Base-by-base conservation (phyloP, 2,329 filamentous ascomycete species). In the Hymenoscyphus scutula region DNA sequence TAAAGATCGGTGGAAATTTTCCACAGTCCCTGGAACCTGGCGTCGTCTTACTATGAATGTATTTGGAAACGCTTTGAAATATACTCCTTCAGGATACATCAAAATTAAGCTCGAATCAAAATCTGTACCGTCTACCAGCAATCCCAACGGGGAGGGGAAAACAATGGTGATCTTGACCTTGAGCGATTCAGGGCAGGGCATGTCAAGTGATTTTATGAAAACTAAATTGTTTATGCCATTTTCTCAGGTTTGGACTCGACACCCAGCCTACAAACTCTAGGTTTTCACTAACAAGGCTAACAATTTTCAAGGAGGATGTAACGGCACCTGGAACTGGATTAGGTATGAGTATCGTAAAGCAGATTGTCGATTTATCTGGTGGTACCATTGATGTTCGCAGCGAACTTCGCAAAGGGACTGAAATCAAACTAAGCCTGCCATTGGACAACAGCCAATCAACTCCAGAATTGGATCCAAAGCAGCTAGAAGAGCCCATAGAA, bases 331-430 rank as follows among this genome's bases (percentile, higher is more conserved):
- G 87, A 0, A 84, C 84, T 1, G 86, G 86, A 0, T 74, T 89
- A 0, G 87, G 87, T 0, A 74, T 89, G 56, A 85, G 82, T n/a
- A 86, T 89, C 7, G 86, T 89, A 19, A 80, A 80, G 86, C 76
- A 79, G 61, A 83, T 89, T 32, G 83, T 89, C 10, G 80, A 82
- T 53, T 80, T 82, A 15, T 77, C 89, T 0, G 80, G 81, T 48
- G 87, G 87, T 0, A 79, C 76, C 8, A 84, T 90, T 48, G 79
- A 84, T 23, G 78, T 90, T 37, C 79, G 77, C 53, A 86, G 80
- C 56, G 76, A 82, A 53, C 74, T 78, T 8, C 78, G 79, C 1
- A 76, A 79, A 34, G 85, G 86, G 1, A 87, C 85, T 0, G 79
- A 80, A 15, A 78, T 87, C 1, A 79, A 76, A 13, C 78, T 84